A percentile compares a stretch with the other conserved stretches of the same genome.
phyloP scores from a whole-genome alignment of 2,329 filamentous ascomycete genomes.

The Epichloe festucae region DNA sequence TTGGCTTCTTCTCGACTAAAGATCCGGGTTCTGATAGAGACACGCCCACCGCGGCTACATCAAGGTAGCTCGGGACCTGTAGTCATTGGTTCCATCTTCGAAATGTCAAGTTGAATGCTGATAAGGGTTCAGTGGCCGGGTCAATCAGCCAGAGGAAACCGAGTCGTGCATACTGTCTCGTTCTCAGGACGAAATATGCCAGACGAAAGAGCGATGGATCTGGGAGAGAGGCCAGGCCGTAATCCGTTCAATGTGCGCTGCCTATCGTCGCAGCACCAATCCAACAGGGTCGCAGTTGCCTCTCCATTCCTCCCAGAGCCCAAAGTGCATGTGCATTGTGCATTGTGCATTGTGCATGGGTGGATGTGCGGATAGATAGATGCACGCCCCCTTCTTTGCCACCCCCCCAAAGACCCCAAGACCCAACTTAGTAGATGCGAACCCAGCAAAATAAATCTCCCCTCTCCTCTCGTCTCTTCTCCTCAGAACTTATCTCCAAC shows the following conservation, averaged over 20 bases:
- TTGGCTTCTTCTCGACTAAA: background rate
- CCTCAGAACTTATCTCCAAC: background rate
- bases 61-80: background rate
- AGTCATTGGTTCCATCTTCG: no score
- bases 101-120: no score
- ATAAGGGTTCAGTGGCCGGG: no score
- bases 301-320: no score
- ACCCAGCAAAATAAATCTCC: conserved; percentile 2
- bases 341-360: background rate
- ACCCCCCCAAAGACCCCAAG: background rate
- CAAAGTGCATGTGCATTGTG: background rate
- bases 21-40: background rate
- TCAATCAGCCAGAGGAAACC: no score
- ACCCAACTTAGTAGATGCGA: background rate
- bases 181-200: no score
- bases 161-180: no score
- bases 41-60: background rate
- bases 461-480: background rate
- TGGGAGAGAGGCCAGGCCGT: background rate
- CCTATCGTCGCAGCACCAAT: background rate
- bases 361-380: background rate
- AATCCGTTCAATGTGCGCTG: no score
- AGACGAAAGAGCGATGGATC: background rate
- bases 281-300: background rate
- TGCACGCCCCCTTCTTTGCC: background rate